Base-by-base conservation (phyloP, 768 basidiomycete species). In the Tylopilus plumbeoviolaceoides region DNA sequence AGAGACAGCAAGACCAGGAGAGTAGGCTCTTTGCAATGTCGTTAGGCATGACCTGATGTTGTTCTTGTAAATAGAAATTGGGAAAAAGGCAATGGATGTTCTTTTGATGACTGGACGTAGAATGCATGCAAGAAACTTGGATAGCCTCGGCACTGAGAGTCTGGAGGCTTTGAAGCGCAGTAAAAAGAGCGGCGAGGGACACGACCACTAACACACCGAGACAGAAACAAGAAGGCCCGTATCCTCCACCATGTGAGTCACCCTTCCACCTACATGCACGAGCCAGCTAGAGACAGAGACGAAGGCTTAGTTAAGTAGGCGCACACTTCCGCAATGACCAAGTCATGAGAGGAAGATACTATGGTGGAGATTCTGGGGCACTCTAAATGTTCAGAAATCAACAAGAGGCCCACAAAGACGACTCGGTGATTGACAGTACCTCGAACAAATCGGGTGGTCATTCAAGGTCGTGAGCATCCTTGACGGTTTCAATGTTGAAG, bases 181-280 rank as follows among this genome's bases (percentile, higher is more conserved):
- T 54, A 46, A 58, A 52, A 46, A 10, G 42, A 38, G 44, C 28
- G 1, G 4, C 9, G 10, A 48, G 7, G 42, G 41, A 45, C n/a
- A 41, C 6, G 45, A 33, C 38, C 20, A 78, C n/a, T n/a, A n/a
- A n/a, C 89, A 47, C 63, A 94, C 93, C 28, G 95, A 95, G 23
- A 98, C 76, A 5, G 91, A 91, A n/a, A 98, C 75, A 25, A 98
- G 74, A 38, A 94, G 75, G 0, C 88, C 89, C 58, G 82, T 83
- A 45, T 80, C 78, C 70, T 95, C 94, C 17, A 93, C 89, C 33
- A 90, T n/a, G n/a, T n/a, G n/a, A n/a, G n/a, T n/a, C n/a, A n/a
- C n/a, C n/a, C n/a, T 75, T 36, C 92, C 92, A 11, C 77, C 79
- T 12, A 79, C 74, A 68, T 93, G 89, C 6, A 89, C 91, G 45